phyloP scores from a whole-genome alignment of 2,329 filamentous ascomycete genomes.

The Sporothrix euskadiensis region DNA sequence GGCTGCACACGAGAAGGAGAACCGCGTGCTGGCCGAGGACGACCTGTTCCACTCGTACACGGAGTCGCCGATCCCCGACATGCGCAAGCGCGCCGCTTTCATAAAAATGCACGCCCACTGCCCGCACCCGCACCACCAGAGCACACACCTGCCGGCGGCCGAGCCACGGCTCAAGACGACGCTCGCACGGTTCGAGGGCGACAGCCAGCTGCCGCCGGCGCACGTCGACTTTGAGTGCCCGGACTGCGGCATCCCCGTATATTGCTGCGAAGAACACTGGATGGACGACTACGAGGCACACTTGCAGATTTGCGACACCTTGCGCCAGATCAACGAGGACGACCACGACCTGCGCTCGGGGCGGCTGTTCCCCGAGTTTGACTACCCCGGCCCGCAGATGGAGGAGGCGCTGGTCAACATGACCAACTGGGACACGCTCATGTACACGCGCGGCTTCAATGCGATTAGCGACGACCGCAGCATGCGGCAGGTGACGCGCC shows the following conservation, averaged over 20 bases:
- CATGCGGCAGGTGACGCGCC: constrained; percentile 87
- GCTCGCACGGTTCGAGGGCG: constrained; percentile 42
- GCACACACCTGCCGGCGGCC: constrained; percentile 59
- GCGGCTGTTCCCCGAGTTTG: constrained; percentile 88
- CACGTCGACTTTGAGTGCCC: constrained; percentile 94
- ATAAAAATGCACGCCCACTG: constrained; percentile 94
- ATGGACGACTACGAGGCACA: constrained; percentile 93
- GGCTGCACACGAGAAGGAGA: constrained; percentile 33
- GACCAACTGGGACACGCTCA: constrained; percentile 97
- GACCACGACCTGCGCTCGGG: constrained; percentile 93
- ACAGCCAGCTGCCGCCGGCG: constrained; percentile 61
- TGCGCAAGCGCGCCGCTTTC: constrained; percentile 82
- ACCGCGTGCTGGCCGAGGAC: constrained; percentile 60
- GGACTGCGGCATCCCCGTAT: constrained; percentile 90
- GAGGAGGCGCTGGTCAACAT: constrained; percentile 94
- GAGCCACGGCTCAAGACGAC: constrained; percentile 29
- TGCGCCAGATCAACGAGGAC: constrained; percentile 94
- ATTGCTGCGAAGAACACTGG: constrained; percentile 94
- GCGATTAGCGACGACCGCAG: constrained; percentile 88
- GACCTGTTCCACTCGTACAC: constrained; percentile 94
- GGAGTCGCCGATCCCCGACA: constrained; percentile 82
- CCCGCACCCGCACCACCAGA: constrained; percentile 80
- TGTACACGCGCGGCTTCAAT: constrained; percentile 88
- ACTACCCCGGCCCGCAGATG: constrained; percentile 84
- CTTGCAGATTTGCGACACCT: constrained; percentile 84